These are phyloP conservation scores for Monosporascus ibericus DNA, from an alignment of 2,329 filamentous ascomycete genomes.

Conservation along the genomic window DNA sequence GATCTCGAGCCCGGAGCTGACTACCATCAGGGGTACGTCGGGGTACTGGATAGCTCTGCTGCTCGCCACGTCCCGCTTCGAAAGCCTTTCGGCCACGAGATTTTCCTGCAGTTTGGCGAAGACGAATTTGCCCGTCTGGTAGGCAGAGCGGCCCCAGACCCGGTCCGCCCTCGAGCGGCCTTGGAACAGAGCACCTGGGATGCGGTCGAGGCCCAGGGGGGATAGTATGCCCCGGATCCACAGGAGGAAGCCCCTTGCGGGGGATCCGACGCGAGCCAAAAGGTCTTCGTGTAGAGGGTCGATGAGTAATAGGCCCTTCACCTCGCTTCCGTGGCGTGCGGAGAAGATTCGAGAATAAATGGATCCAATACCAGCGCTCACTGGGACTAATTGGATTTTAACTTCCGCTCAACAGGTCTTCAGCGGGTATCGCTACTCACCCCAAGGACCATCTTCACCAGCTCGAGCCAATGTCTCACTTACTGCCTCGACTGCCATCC, in stretches of 20 bases:
- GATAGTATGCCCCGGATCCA: conserved; percentile 85
- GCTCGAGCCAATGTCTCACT: conserved; percentile 77
- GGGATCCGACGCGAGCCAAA: conserved; percentile 58
- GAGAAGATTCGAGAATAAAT: conserved; percentile 90
- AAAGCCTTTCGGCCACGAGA: conserved; percentile 77
- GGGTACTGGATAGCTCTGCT: conserved; percentile 72
- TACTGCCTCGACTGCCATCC: conserved; percentile 84
- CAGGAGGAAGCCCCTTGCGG: conserved; percentile 71
- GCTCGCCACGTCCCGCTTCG: conserved; percentile 72
- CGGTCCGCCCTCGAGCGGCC: conserved; percentile 78
- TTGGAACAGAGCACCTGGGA: conserved; percentile 74
- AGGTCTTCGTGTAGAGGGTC: conserved; percentile 88
- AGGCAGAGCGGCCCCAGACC: conserved; percentile 72
- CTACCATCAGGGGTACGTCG: conserved; percentile 70
- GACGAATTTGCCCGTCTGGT: conserved; percentile 76
- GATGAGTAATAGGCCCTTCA: conserved; percentile 76
- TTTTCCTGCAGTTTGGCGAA: conserved; percentile 92
- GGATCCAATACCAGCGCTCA: conserved; percentile 79
- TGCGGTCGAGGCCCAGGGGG: conserved; percentile 76
- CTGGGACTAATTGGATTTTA: conserved; percentile 47
- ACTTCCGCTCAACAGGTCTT: not conserved
- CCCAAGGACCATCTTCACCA: conserved; percentile 80
- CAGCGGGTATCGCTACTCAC: conserved; percentile 10
- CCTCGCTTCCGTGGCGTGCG: conserved; percentile 67
- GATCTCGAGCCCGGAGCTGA: conserved; percentile 74